phyloP scores from a whole-genome alignment of 176 grass and related monocot species.

The Luzula sylvatica region DNA sequence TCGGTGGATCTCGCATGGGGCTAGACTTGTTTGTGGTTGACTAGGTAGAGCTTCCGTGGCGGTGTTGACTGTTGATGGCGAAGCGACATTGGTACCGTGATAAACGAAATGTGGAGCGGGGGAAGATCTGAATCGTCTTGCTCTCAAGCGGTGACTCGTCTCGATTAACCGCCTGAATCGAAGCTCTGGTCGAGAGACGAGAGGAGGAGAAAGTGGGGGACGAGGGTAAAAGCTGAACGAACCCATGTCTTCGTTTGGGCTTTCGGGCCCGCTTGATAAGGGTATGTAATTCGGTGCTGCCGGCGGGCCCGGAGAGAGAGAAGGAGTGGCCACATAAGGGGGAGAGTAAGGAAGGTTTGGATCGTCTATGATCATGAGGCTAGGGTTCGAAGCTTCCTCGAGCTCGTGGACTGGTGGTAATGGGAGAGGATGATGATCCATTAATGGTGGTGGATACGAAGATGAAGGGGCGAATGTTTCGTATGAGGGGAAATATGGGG shows the following conservation, averaged over 20 bases:
- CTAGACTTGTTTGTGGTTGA: neutral
- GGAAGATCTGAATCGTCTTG: constrained; percentile 67
- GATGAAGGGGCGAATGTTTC: constrained; percentile 6
- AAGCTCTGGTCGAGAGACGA: constrained; percentile 28
- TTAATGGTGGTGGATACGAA: neutral
- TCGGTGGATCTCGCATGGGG: constrained; percentile 27
- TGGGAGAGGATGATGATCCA: constrained; percentile 20
- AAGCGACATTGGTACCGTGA: constrained; percentile 23
- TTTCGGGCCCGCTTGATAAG: constrained; percentile 14
- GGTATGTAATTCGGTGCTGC: constrained; percentile 34
- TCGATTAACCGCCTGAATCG: constrained; percentile 55
- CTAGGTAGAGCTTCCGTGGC: constrained; percentile 9
- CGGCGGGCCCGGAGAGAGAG: constrained; percentile 12
- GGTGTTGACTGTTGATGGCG: constrained; percentile 8
- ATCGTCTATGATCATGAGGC: constrained; percentile 7
- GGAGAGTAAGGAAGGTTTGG: constrained; percentile 20
- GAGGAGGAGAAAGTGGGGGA: constrained; percentile 38
- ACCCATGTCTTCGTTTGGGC: constrained; percentile 28
- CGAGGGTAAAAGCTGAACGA: constrained; percentile 44
- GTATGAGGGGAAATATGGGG: constrained; percentile 34
- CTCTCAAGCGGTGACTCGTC: constrained; percentile 37
- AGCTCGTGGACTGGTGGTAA: constrained; percentile 18
- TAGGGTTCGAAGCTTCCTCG: constrained; percentile 19
- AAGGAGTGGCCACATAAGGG: constrained; percentile 9
- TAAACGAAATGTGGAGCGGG: neutral